Percentiles rank a stretch among this genome's conserved stretches.
Evolutionary conservation across 345 rosid species (phyloP).

Genomic region (Bruguiera sexangula): DNA sequence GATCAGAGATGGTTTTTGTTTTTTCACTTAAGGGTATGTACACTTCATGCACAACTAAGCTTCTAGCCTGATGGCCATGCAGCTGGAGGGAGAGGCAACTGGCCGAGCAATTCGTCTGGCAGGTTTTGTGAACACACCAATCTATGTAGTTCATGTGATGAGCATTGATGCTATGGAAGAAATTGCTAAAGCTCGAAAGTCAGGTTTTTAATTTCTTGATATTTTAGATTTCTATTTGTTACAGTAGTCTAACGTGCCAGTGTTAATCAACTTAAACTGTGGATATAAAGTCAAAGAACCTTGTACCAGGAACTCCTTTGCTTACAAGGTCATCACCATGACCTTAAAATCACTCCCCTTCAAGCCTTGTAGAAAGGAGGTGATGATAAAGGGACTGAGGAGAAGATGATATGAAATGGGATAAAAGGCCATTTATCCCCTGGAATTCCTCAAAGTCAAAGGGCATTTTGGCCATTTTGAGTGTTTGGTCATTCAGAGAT

Average conservation of each 20-base stretch:
- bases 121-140: conserved; percentile 81
- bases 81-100: conserved; percentile 99
- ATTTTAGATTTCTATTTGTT: conserved; percentile 4
- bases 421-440: no score
- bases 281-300: neutral
- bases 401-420: no score
- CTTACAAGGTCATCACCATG: neutral
- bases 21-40: neutral
- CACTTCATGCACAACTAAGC: conserved; percentile 14
- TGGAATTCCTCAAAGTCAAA: no score
- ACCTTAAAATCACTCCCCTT: no score
- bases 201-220: conserved; percentile 43
- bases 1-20: no score
- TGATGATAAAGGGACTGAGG: no score
- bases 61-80: conserved; percentile 23
- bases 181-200: conserved; percentile 84
- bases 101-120: conserved; percentile 92
- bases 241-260: neutral
- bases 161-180: conserved; percentile 99
- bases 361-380: no score
- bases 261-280: neutral
- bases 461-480: no score
- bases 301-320: neutral
- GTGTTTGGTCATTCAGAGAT: no score
- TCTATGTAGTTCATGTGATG: conserved; percentile 98